Evolutionary conservation across 176 grass and related monocot species (phyloP), one percentile per base, ranked within the genome.

Genomic region (Triticum dicoccoides): DNA sequence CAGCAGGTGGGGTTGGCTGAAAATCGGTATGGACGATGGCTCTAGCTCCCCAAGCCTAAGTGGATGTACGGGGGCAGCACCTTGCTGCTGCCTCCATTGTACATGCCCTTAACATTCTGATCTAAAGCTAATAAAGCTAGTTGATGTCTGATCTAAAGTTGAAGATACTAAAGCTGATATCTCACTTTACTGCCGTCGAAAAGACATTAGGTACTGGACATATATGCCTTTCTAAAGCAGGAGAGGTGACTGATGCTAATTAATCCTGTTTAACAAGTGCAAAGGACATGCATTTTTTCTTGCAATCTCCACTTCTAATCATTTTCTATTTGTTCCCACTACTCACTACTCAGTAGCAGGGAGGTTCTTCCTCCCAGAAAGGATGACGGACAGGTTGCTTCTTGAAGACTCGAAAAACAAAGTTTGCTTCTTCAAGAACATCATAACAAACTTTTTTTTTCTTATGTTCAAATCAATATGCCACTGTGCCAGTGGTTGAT

Each of bases 81-180:
- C n/a, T n/a, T n/a, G n/a, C n/a, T n/a, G n/a, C n/a, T n/a, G n/a
- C n/a, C n/a, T n/a, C n/a, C n/a, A n/a, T n/a, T n/a, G n/a, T n/a
- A n/a, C n/a, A n/a, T n/a, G n/a, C n/a, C n/a, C n/a, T n/a, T 24
- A 24, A 18, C 76, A 42, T 78, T 32, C 11, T 58, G n/a, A 49
- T 42, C 17, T 20, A 20, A 58, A 58, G 54, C 18, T 44, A 44
- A 11, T 58, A 58, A 58, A 58, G 58, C 58, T 33, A 64, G 49
- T 63, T 82, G 70, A 62, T 49, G 38, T 21, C n/a, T 27, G 39
- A 74, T 82, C 62, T 73, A 76, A 76, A 83, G 79, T 80, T 86
- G 21, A 90, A 66, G 80, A 65, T 83, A 84, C 81, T 69, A 39
- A 87, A 87, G 76, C 59, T 49, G 12, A 75, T 69, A 61, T 30